Base-by-base conservation (phyloP, 305 asterid genomes). In the Galium porrigens region DNA sequence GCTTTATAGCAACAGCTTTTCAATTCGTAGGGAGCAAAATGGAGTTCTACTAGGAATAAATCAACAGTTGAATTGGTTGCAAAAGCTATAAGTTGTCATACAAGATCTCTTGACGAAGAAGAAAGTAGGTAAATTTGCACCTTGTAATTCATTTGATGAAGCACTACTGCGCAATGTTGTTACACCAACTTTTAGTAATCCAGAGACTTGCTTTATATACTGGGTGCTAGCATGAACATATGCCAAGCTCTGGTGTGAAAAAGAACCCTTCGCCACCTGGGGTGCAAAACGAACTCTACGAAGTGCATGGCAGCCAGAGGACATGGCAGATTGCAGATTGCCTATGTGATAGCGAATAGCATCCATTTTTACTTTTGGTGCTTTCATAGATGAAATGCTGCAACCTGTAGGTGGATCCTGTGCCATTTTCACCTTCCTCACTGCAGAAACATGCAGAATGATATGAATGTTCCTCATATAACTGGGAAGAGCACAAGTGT, bases 131-230 rank as follows among this genome's bases (percentile, higher is more conserved):
- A 11, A 10, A 41, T 41, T 5, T 5, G 22, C 52, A 81, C 86
- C 86, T 70, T 78, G 83, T 58, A 74, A 60, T 37, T 81, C 86
- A 74, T 79, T 62, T 32, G 86, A 72, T 6, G 84, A 73, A 25
- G 86, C 74, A 67, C 75, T 79, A 68, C 82, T 81, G 64, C 86
- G 83, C 29, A 81, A 63, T 64, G 83, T 73, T 58, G 83, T 39
- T 15, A 78, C 82, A 54, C 86, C 86, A 62, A 79, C 74, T 79
- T 81, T 81, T 58, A 81, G 70, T 29, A 81, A 81, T 42, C 86
- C 86, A 62, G 86, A 81, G 20, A 81, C 86, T 74, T 81, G 86
- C 58, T 81, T 81, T 72, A 81, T 46, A 58, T 81, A 81, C 61
- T 74, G 78, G 58, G 79, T 73, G 70, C 86, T 72, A 44, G 83